Percentiles rank a stretch among this genome's conserved stretches.
Evolutionary conservation across 768 basidiomycete species (phyloP).

Genomic region (Ephemerocybe angulata): DNA sequence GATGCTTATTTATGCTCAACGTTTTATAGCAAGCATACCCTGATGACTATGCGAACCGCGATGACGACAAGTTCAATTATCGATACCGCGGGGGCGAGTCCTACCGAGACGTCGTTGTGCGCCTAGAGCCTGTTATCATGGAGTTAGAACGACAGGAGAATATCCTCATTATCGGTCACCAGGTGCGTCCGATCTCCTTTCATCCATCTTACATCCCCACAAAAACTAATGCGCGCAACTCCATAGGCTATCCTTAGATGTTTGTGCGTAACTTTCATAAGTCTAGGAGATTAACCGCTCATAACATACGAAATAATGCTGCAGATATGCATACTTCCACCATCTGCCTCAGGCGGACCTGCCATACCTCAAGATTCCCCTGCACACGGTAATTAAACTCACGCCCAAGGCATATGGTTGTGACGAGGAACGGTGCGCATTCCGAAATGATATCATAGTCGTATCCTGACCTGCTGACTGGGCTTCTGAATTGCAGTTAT

Average conservation of each 20-base stretch:
- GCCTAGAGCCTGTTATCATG: conserved; percentile 98
- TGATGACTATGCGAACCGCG: conserved; percentile 96
- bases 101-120: conserved; percentile 93
- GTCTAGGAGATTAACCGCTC: not conserved
- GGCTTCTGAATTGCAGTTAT: conserved; percentile 48
- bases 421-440: conserved; percentile 82
- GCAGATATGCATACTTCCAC: conserved; percentile 95
- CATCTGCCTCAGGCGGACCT: conserved; percentile 88
- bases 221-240: conserved; percentile 3
- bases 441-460: not conserved
- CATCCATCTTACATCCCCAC: conserved; percentile 1
- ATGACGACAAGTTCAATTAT: conserved; percentile 99
- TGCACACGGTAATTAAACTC: conserved; percentile 97
- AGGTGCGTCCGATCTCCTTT: conserved; percentile 40
- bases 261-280: conserved; percentile 43
- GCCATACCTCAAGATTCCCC: conserved; percentile 95
- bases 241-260: conserved; percentile 73
- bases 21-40: conserved; percentile 80
- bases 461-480: not conserved
- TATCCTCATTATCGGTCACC: conserved; percentile 94
- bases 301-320: conserved; percentile 17
- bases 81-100: conserved; percentile 96
- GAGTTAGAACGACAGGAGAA: conserved; percentile 98
- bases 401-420: conserved; percentile 98
- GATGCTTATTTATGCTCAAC: not conserved